These are phyloP conservation scores for Pseudogymnoascus sp. DNA, from an alignment of 2,329 filamentous ascomycete species.

Conservation along the genomic window DNA sequence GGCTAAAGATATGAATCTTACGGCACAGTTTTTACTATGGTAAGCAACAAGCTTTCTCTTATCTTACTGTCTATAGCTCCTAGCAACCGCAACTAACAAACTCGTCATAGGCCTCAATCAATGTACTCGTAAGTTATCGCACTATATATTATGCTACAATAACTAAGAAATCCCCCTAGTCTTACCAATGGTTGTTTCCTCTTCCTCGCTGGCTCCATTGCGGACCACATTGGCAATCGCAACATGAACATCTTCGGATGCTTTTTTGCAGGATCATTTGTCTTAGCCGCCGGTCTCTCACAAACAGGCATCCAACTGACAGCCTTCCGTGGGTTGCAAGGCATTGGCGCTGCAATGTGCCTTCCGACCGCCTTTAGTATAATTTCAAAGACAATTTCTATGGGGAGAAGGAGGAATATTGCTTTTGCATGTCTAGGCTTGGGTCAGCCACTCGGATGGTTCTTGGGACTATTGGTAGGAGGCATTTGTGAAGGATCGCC, in stretches of 20 bases:
- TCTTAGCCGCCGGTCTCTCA: neutral
- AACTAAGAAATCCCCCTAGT: neutral
- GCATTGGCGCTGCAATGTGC: neutral
- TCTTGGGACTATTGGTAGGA: neutral
- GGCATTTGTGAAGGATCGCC: neutral
- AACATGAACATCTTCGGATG: constrained; percentile 6
- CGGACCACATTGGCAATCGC: constrained; percentile 6
- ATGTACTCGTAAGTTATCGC: neutral
- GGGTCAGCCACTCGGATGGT: constrained; percentile 4
- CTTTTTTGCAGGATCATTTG: neutral
- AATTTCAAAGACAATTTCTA: neutral
- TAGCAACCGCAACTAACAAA: neutral
- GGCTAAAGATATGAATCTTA: neutral
- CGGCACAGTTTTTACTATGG: neutral
- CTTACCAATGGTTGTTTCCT: constrained; percentile 7
- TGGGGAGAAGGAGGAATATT: neutral
- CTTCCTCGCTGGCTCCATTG: constrained; percentile 2
- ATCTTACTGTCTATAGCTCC: neutral
- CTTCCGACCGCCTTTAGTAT: neutral
- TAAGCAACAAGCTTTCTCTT: neutral
- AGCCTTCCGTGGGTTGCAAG: neutral
- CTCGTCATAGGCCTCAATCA: neutral
- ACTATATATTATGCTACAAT: neutral
- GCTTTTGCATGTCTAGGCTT: constrained; percentile 1
- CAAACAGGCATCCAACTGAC: neutral